Base-by-base conservation (phyloP, 163 green algal genomes). In the Picocystis sp. region DNA sequence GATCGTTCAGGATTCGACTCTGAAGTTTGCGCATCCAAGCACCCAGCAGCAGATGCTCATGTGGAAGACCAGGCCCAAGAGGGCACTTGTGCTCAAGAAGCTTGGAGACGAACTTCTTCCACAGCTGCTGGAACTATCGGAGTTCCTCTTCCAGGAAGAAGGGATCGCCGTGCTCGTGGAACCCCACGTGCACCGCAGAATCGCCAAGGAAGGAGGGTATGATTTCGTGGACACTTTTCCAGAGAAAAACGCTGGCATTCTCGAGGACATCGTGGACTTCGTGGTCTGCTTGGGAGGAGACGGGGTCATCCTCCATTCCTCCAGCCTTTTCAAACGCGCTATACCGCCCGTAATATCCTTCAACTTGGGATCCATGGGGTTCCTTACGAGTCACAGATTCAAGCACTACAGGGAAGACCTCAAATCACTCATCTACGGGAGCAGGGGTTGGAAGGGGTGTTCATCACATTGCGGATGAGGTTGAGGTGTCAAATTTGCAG, bases 401-500 rank as follows among this genome's bases (percentile, higher is more conserved):
- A 3, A 62, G 0, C 67, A 82, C 22, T 84, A 78, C 61, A 61
- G 62, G 45, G 10, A 72, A 11, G 82, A 92, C 64, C 69, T 96
- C 49, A 41, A 52, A 1, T 67, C 71, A 29, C 75, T 92, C 24
- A 81, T 91, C 24, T 52, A 76, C 47, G 80, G 81, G 17, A 45
- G 42, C 15, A 29, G 11, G 48, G 22, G 44, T 52, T 23, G 43
- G 55, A 72, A 50, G 78, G 87, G 23, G 85, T 96, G 24, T 83
- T 91, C 71, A 79, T 96, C 46, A 94, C 86, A 22, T 72, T 97
- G 56, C 75, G 87, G 46, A 97, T 97, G 87, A 74, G 87, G 29
- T 69, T 97, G 53, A 44, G 70, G 35, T 95, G 87, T 63, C 60
- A 82, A 55, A 62, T 96, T 11, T 64, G 80, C 17, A 65, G 82